A percentile compares a stretch with the other conserved stretches of the same genome.
phyloP scores from a whole-genome alignment of 106 monocot species.

The Allium fistulosum region DNA sequence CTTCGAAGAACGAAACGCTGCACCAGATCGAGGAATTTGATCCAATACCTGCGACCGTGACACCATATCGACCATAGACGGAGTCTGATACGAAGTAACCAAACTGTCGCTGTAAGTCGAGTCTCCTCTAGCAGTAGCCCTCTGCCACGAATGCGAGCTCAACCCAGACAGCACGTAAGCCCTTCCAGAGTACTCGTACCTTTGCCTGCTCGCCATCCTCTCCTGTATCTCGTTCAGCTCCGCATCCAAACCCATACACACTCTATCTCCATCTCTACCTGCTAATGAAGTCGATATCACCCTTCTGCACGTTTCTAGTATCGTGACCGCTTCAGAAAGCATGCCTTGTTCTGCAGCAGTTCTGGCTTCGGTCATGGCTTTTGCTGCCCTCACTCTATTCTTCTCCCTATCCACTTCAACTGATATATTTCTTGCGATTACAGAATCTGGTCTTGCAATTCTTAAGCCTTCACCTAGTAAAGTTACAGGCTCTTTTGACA shows the following conservation, averaged over 20 bases:
- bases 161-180: slow-evolving; percentile 82
- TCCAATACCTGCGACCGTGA: slow-evolving; percentile 48
- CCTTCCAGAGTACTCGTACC: slow-evolving; percentile 70
- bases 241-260: slow-evolving; percentile 45
- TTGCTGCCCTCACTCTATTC: slow-evolving; percentile 62
- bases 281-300: slow-evolving; percentile 30
- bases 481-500: slow-evolving; percentile 24
- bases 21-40: too few relatives aligned
- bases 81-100: slow-evolving; percentile 51
- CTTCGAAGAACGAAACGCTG: too few relatives aligned
- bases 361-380: slow-evolving; percentile 59
- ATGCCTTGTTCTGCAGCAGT: slow-evolving; percentile 57
- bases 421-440: slow-evolving; percentile 10
- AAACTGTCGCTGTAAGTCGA: slow-evolving; percentile 37
- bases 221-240: slow-evolving; percentile 85
- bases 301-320: slow-evolving; percentile 39
- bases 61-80: slow-evolving; percentile 82
- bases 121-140: slow-evolving; percentile 74
- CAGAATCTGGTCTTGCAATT: slow-evolving; percentile 28
- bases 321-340: slow-evolving; percentile 47
- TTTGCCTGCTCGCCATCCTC: slow-evolving; percentile 66
- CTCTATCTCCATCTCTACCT: slow-evolving; percentile 33
- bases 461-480: slow-evolving; percentile 22
- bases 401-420: slow-evolving; percentile 72
- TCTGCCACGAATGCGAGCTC: slow-evolving; percentile 94